phyloP scores from a whole-genome alignment of 306 rosid genomes.

The Mucuna pruriens region DNA sequence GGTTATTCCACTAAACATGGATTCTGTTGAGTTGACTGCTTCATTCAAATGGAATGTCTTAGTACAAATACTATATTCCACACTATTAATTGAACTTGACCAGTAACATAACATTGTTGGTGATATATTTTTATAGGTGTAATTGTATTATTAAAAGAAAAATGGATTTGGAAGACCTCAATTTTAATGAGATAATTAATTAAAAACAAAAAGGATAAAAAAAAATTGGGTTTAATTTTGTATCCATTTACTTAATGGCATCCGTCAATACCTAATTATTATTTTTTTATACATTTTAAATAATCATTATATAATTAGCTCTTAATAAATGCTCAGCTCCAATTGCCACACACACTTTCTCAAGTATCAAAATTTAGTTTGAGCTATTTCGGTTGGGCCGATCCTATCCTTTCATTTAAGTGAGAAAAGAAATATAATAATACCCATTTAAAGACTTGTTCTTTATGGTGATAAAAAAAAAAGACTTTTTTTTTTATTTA shows the following conservation, averaged over 20 bases:
- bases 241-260: not conserved
- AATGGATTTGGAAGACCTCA: not conserved
- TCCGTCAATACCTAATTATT: not conserved
- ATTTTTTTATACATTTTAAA: too few species aligned
- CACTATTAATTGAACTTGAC: not conserved
- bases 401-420: not conserved
- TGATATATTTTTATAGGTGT: constrained; percentile 44
- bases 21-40: constrained; percentile 41
- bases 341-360: not conserved
- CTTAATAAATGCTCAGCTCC: not conserved
- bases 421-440: not conserved
- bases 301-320: too few species aligned
- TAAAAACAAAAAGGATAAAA: too few species aligned
- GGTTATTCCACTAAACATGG: constrained; percentile 40
- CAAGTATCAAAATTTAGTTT: not conserved
- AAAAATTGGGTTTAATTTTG: not conserved
- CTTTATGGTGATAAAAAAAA: too few species aligned
- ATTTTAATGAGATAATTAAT: not conserved
- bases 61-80: constrained; percentile 30
- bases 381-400: not conserved
- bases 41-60: constrained; percentile 32
- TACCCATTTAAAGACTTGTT: not conserved
- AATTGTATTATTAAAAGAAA: not conserved
- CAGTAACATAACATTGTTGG: not conserved
- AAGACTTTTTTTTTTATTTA: too few species aligned